A percentile compares a stretch with the other conserved stretches of the same genome.
Evolutionary conservation across 495 filamentous ascomycete genomes (phyloP).

Genomic region (Aspergillus sclerotioniger): DNA sequence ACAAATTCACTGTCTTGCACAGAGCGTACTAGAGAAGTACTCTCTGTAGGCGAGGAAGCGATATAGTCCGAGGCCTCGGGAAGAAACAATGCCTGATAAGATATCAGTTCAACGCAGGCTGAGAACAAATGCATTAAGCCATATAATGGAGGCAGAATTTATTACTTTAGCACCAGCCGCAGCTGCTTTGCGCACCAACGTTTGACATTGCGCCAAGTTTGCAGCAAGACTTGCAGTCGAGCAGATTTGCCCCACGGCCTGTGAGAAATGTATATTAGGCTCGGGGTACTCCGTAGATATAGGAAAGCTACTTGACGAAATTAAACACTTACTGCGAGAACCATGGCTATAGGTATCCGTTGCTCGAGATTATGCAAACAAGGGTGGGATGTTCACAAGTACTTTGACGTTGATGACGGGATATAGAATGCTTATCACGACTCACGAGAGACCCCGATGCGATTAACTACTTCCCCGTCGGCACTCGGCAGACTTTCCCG

Average conservation of each 20-base stretch:
- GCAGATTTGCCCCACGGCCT: slow-evolving; percentile 89
- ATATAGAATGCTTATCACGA: slow-evolving; percentile 4
- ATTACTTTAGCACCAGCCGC: slow-evolving; percentile 72
- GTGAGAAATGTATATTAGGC: slow-evolving; percentile 12
- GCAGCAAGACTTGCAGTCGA: slow-evolving; percentile 74
- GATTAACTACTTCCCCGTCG: background rate
- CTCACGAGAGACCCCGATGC: background rate
- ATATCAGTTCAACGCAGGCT: slow-evolving; percentile 9
- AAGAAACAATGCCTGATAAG: slow-evolving; percentile 73
- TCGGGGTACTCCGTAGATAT: background rate
- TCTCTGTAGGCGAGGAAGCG: slow-evolving; percentile 60
- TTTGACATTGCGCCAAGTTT: slow-evolving; percentile 74
- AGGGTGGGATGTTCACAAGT: background rate
- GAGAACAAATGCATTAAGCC: slow-evolving; percentile 3
- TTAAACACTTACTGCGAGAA: slow-evolving; percentile 33
- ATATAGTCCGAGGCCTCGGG: slow-evolving; percentile 94
- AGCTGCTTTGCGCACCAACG: slow-evolving; percentile 68
- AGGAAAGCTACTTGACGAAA: background rate
- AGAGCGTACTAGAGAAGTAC: slow-evolving; percentile 62
- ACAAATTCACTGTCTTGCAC: slow-evolving; percentile 62
- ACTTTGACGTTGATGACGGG: background rate
- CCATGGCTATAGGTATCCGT: slow-evolving; percentile 25
- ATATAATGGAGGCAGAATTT: background rate
- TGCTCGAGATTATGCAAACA: background rate
- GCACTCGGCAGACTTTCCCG: slow-evolving; percentile 24